Base-by-base conservation (phyloP, 1,284 basidiomycete species). In the Cystobasidium pallidum region DNA sequence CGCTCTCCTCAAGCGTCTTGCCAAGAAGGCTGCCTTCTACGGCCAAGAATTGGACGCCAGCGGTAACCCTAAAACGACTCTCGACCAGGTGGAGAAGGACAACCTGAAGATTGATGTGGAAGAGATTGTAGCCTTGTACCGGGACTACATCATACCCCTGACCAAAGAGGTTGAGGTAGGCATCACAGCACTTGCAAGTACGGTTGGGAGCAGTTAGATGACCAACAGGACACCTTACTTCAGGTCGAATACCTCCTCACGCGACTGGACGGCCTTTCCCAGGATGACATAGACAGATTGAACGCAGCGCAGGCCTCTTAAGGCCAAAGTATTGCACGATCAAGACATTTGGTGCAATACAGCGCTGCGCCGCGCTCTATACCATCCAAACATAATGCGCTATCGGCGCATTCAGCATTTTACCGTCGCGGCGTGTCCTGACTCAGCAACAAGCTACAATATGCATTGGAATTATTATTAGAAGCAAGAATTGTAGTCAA, bases 91-190 rank as follows among this genome's bases (percentile, higher is more conserved):
- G 10, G 70, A 68, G n/a, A 70, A 76, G 54, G 72, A 73, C 26
- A 77, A 75, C 63, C 77, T 80, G 43, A 96, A 96, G 84, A 91
- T 99, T 76, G 94, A 98, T 77, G 89, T 94, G 0, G 91, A 94
- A 74, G 89, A 91, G 51, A 92, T 99, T 8, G 91, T 97, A 21
- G 88, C 91, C 78, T 82, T 99, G 77, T 99, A 99, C 81, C 88
- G 94, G 80, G 90, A 89, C 77, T 94, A 90, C 80, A 93, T 99
- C 76, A 99, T 99, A 72, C 96, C 96, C 4, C 81, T 99, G 75
- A 99, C 96, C 4, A 98, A 95, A 82, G 92, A 95, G 78, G 93
- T 99, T 62, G 96, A 99, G 89, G 95, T 95, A 78, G 71, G 89
- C 80, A 47, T n/a, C n/a, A n/a, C n/a, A n/a, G n/a, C n/a, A n/a